A percentile compares a stretch with the other conserved stretches of the same genome.
Evolutionary conservation across 345 rosid genomes (phyloP).

Genomic region (Citrus unshiu): DNA sequence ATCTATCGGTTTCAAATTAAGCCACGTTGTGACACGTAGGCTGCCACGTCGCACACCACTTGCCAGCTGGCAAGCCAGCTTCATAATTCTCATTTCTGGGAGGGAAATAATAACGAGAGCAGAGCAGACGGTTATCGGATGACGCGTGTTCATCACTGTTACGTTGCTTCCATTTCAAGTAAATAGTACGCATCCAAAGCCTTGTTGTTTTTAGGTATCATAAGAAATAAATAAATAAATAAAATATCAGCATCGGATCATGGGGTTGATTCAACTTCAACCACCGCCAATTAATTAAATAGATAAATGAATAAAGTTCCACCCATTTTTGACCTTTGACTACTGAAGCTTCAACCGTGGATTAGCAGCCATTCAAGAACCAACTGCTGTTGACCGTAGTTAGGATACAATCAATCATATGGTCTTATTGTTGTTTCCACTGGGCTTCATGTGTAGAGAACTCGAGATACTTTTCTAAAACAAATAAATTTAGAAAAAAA

Average conservation of each 20-base stretch:
- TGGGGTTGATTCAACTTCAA: too few species aligned
- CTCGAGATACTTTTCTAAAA: too few species aligned
- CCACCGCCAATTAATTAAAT: too few species aligned
- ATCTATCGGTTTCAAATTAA: not conserved
- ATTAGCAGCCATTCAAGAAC: not conserved
- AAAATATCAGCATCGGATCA: too few species aligned
- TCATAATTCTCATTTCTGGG: not conserved
- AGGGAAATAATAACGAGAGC: not conserved
- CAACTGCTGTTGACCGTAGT: too few species aligned
- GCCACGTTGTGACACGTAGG: slow-evolving; percentile 16
- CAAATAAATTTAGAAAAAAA: too few species aligned
- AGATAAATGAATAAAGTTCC: not conserved
- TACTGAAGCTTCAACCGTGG: not conserved
- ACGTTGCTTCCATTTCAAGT: too few species aligned
- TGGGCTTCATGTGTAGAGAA: not conserved
- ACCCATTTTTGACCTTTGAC: not conserved
- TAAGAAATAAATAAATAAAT: too few species aligned
- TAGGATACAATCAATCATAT: too few species aligned
- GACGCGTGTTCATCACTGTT: not conserved
- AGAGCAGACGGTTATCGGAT: not conserved
- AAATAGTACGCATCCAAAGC: too few species aligned
- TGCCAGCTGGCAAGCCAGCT: not conserved
- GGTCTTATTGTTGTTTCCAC: not conserved
- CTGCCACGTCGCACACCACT: not conserved
- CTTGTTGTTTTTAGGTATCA: too few species aligned